phyloP scores from a whole-genome alignment of 176 grass and related monocot species.

The Oryza punctata region DNA sequence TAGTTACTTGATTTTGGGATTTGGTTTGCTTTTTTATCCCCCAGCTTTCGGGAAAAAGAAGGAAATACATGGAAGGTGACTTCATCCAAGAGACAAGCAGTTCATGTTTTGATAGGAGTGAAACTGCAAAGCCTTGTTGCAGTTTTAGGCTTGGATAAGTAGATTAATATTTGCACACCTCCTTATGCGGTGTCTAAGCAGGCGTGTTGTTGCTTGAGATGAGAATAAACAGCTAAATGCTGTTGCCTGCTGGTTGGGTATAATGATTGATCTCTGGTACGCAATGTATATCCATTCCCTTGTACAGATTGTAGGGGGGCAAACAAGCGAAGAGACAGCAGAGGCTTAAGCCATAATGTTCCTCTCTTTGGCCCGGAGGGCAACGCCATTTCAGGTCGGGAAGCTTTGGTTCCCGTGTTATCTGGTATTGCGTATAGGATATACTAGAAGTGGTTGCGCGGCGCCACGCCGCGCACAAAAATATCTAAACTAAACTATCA shows the following conservation, averaged over 20 bases:
- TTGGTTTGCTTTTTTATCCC: background rate
- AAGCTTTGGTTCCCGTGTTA: background rate
- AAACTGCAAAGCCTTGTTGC: constrained; percentile 37
- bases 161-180: constrained; percentile 15
- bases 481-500: too few relatives aligned
- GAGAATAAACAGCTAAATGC: constrained; percentile 31
- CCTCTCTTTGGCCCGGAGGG: background rate
- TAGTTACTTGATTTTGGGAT: background rate
- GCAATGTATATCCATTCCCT: constrained; percentile 1
- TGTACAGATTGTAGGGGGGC: constrained; percentile 51
- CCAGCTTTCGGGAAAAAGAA: background rate
- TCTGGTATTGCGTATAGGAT: background rate
- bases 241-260: constrained; percentile 17
- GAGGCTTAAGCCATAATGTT: background rate
- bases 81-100: constrained; percentile 15
- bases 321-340: background rate
- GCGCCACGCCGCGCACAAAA: too few relatives aligned
- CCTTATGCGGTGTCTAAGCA: constrained; percentile 3
- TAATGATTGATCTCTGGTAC: constrained; percentile 2
- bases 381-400: background rate
- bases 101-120: background rate
- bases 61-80: background rate
- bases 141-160: constrained; percentile 17
- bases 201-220: constrained; percentile 33
- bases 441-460: too few relatives aligned